Evolutionary conservation across 2,329 filamentous ascomycete genomes (phyloP).

Genomic region (Zasmidium citrigriseum): DNA sequence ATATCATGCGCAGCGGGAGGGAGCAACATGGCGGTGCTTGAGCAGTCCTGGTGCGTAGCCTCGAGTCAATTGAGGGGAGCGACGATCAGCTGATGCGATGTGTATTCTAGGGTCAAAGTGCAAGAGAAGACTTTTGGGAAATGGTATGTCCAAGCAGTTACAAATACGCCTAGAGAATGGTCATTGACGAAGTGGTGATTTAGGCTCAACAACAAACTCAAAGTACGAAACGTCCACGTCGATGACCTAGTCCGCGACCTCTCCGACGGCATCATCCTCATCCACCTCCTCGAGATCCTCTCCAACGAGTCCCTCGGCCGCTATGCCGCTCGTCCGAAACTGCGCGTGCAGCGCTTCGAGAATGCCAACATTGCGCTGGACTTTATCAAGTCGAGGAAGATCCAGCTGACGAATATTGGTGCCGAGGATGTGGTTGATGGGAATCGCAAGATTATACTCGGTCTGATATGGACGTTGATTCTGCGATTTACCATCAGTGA

Average conservation of each 20-base stretch:
- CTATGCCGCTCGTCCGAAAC: conserved; percentile 93
- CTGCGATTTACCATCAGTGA: conserved; percentile 97
- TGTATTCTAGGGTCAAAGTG: conserved; percentile 24
- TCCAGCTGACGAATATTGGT: conserved; percentile 98
- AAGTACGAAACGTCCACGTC: conserved; percentile 74
- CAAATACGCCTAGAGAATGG: too few relatives aligned
- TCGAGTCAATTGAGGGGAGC: background rate
- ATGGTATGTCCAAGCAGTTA: conserved; percentile 63
- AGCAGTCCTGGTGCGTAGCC: conserved; percentile 45
- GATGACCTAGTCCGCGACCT: conserved; percentile 86
- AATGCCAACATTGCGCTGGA: conserved; percentile 96
- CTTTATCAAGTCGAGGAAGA: conserved; percentile 85
- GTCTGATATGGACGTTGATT: conserved; percentile 98
- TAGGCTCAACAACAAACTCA: conserved; percentile 95
- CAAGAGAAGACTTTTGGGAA: conserved; percentile 99
- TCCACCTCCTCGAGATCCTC: conserved; percentile 95
- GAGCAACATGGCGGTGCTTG: conserved; percentile 43
- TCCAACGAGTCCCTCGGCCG: conserved; percentile 92
- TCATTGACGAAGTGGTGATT: too few relatives aligned
- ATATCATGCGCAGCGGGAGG: background rate
- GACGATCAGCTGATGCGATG: conserved; percentile 48
- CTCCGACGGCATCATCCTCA: conserved; percentile 91
- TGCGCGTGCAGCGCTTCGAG: conserved; percentile 95
- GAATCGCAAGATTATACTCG: conserved; percentile 95
- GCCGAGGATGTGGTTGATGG: conserved; percentile 98